Evolutionary conservation across 257 asterid genomes (phyloP).

Genomic region (Lithospermum erythrorhizon): DNA sequence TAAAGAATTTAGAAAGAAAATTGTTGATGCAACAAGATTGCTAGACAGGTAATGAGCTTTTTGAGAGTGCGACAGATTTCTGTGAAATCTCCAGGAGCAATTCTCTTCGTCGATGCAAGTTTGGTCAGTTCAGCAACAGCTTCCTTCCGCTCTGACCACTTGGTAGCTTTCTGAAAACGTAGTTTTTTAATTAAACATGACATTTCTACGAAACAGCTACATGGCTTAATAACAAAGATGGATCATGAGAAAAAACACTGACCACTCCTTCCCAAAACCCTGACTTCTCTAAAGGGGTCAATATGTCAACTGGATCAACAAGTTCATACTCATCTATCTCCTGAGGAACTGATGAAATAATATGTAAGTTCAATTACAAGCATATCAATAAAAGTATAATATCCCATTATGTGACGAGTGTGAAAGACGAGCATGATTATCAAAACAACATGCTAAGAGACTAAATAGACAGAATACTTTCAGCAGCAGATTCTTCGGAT

Average conservation of each 20-base stretch:
- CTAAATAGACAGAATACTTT: constrained; percentile 25
- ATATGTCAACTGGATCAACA: constrained; percentile 95
- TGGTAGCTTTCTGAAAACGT: constrained; percentile 78
- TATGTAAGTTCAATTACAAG: background rate
- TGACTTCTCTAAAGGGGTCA: constrained; percentile 91
- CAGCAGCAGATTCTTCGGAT: constrained; percentile 61
- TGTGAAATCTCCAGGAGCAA: constrained; percentile 93
- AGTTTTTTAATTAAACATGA: background rate
- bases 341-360: constrained; percentile 61
- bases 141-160: constrained; percentile 98
- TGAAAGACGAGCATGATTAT: too few relatives aligned
- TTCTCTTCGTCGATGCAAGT: constrained; percentile 89
- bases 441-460: too few relatives aligned
- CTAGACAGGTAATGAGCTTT: constrained; percentile 63
- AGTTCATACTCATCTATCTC: constrained; percentile 97
- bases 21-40: background rate
- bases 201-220: constrained; percentile 3
- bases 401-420: too few relatives aligned
- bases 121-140: constrained; percentile 95
- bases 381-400: too few relatives aligned
- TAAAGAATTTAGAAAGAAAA: background rate
- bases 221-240: background rate
- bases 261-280: constrained; percentile 99
- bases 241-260: constrained; percentile 19
- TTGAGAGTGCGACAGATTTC: constrained; percentile 93